Percentiles rank a stretch among this genome's conserved stretches.
Conservation (phyloP, 345 rosid genomes). For the Heritiera fomes region DNA sequence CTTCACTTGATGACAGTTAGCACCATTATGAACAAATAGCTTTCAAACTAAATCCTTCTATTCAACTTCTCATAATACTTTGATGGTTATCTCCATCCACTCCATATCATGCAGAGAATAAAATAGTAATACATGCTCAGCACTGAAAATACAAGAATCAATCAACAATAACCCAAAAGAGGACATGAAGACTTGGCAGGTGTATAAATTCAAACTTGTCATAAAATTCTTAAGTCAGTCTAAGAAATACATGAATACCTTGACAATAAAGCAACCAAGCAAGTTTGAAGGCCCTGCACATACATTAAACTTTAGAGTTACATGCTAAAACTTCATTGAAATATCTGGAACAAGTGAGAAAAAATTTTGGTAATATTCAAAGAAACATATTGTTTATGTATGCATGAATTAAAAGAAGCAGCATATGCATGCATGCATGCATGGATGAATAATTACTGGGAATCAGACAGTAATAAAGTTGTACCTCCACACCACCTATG, state of each 20-base stretch:
- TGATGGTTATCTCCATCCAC: background rate
- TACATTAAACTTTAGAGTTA: conserved; percentile 26
- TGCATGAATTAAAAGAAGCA: background rate
- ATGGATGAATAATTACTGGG: background rate
- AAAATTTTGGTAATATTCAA: background rate
- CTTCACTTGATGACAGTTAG: background rate
- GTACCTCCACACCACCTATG: conserved; percentile 98
- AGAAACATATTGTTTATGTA: background rate
- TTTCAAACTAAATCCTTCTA: background rate
- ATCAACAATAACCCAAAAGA: conserved; percentile 11
- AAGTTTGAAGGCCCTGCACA: conserved; percentile 96
- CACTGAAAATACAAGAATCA: conserved; percentile 7
- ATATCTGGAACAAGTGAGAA: background rate
- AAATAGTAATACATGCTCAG: background rate
- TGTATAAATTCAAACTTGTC: background rate
- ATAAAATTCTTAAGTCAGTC: conserved; percentile 1
- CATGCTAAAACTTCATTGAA: conserved; percentile 6
- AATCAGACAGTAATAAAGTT: conserved; percentile 9
- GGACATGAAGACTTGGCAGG: background rate
- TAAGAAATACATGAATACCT: conserved; percentile 48
- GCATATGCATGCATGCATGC: background rate
- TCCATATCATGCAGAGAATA: conserved; percentile 4
- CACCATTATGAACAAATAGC: background rate
- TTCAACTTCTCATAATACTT: background rate
- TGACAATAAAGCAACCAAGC: conserved; percentile 81